Conservation (phyloP, 176 grass and related monocot species). For the Oryza australiensis region DNA sequence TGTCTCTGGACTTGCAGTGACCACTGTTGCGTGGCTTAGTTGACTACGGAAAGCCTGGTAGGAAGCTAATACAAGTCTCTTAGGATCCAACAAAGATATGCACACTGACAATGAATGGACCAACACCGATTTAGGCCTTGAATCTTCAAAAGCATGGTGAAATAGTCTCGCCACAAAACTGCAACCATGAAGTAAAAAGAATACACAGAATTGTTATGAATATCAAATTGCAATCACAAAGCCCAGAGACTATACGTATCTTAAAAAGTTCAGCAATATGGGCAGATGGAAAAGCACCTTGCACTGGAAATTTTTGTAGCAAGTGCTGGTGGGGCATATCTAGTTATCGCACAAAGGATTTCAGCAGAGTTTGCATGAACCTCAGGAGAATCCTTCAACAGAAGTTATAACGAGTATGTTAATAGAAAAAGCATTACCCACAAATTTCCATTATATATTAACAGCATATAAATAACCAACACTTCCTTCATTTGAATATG, state of each 20-base stretch:
- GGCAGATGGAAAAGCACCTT: slow-evolving; percentile 48
- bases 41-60: slow-evolving; percentile 85
- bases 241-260: background rate
- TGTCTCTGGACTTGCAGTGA: slow-evolving; percentile 89
- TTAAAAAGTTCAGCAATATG: slow-evolving; percentile 19
- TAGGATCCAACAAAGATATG: slow-evolving; percentile 96
- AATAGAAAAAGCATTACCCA: background rate
- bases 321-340: slow-evolving; percentile 87
- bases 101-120: slow-evolving; percentile 89
- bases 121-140: slow-evolving; percentile 91
- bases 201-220: slow-evolving; percentile 29
- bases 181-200: slow-evolving; percentile 43
- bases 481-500: background rate
- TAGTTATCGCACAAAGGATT: slow-evolving; percentile 88
- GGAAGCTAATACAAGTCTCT: slow-evolving; percentile 76
- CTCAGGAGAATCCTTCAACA: slow-evolving; percentile 82
- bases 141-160: slow-evolving; percentile 77
- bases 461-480: background rate
- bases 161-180: slow-evolving; percentile 92
- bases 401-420: background rate
- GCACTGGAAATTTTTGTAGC: slow-evolving; percentile 87
- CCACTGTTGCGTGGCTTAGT: slow-evolving; percentile 71
- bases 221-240: slow-evolving; percentile 23
- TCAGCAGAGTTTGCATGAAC: slow-evolving; percentile 95
- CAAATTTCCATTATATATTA: background rate